Evolutionary conservation across 352 stramenopile species (phyloP), one percentile per base, ranked within the genome.

Genomic region (Peronosclerospora sorghi): DNA sequence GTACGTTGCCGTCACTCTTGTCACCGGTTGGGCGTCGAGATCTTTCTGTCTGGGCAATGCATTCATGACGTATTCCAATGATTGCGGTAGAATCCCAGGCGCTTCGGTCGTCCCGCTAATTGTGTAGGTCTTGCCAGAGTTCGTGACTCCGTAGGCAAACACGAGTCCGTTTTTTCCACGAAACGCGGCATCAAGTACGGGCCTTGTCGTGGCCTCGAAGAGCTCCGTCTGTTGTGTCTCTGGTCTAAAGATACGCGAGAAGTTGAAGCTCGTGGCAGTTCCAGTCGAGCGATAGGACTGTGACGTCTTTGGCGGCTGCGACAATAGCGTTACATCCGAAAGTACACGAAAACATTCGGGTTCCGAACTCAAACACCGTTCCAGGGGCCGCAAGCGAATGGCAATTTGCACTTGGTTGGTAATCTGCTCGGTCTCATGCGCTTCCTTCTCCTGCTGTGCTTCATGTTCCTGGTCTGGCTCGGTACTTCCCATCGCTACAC

Each of bases 51-150:
- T 57, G 27, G 63, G 73, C 19, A 92, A 51, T 29, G 87, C 54
- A 12, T 74, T 42, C 55, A 91, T 80, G 29, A 93, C 48, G 41
- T 65, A 72, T 54, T 72, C 47, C 17, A 96, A 59, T 7, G 86
- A 62, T 28, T 85, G 70, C 8, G 88, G 88, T 19, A 97, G 58
- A 26, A 97, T 66, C 14, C 88, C 88, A 0, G 81, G 81, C 0
- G 79, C 64, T 5, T 68, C 51, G 2, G 72, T 66, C 1, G 70
- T 89, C 18, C 96, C 96, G 37, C 96, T 88, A 32, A 99, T 96
- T 7, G 95, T 99, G 62, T 98, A 95, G 12, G 95, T 98, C 59
- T 99, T 99, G 28, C 96, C 96, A 3, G 96, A 96, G 56, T 98
- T 98, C 5, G 96, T 98, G 40, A 98, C 95, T 41, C 96, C 96